Evolutionary conservation across 1,139 yeast genomes (phyloP).

Genomic region (Hansenula lynferdii): DNA sequence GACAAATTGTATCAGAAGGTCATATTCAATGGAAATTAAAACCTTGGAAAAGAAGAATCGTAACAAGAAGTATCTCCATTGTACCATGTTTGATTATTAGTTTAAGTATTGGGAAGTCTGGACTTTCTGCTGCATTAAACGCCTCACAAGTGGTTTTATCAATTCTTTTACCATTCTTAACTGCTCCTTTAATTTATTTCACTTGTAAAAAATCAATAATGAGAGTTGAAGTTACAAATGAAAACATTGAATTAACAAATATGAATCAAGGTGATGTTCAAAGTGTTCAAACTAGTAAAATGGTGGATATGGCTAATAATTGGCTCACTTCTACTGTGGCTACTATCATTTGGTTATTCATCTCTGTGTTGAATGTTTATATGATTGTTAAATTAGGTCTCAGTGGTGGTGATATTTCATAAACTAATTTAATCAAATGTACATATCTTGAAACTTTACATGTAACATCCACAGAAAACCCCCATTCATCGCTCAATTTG

Average conservation of each 20-base stretch:
- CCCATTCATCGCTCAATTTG: too few species aligned
- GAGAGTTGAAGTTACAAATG: slow-evolving; percentile 40
- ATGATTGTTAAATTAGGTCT: slow-evolving; percentile 52
- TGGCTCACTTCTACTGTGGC: slow-evolving; percentile 51
- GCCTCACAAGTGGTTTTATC: slow-evolving; percentile 76
- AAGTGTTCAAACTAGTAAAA: slow-evolving; percentile 20
- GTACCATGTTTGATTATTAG: slow-evolving; percentile 68
- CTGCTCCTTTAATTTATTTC: slow-evolving; percentile 75
- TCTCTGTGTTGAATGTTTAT: slow-evolving; percentile 61
- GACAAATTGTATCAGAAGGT: slow-evolving; percentile 83
- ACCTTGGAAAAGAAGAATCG: slow-evolving; percentile 74
- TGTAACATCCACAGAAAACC: too few species aligned
- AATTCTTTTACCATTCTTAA: slow-evolving; percentile 64
- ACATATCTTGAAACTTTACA: too few species aligned
- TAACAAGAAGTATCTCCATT: slow-evolving; percentile 67
- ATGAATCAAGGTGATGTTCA: slow-evolving; percentile 2
- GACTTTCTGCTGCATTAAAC: slow-evolving; percentile 60
- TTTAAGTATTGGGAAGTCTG: slow-evolving; percentile 56
- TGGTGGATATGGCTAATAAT: slow-evolving; percentile 51
- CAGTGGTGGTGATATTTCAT: slow-evolving; percentile 2
- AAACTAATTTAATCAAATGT: too few species aligned
- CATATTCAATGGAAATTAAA: slow-evolving; percentile 68
- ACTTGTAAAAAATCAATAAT: slow-evolving; percentile 61
- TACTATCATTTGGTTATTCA: slow-evolving; percentile 55
- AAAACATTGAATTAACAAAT: slow-evolving; percentile 6